These are phyloP conservation scores for Sicyos baderoa DNA, from an alignment of 306 rosid genomes.

Conservation along the genomic window DNA sequence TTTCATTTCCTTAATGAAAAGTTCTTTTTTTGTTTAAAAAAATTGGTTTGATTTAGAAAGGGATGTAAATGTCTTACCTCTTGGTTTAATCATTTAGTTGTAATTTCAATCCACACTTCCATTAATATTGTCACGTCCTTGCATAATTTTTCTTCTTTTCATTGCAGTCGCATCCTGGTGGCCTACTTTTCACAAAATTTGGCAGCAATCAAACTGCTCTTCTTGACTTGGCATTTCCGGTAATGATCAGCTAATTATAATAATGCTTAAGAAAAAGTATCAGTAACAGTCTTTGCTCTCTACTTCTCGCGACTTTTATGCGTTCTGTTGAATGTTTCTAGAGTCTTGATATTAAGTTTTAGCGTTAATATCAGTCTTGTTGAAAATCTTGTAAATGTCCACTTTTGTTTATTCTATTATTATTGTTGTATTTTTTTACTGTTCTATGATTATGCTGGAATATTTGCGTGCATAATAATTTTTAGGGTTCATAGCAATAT, in stretches of 20 bases:
- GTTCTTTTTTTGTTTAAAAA: too few relatives aligned
- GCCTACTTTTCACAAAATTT: slow-evolving; percentile 92
- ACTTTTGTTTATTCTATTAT: not conserved
- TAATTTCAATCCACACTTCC: slow-evolving; percentile 1
- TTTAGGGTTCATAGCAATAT: not conserved
- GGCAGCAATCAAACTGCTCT: slow-evolving; percentile 99
- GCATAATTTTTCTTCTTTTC: slow-evolving; percentile 17
- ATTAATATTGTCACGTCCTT: not conserved
- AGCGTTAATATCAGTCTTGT: not conserved
- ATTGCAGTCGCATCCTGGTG: slow-evolving; percentile 95
- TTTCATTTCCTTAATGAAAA: too few relatives aligned
- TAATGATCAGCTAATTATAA: slow-evolving; percentile 28
- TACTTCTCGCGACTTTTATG: not conserved
- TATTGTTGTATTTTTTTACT: not conserved
- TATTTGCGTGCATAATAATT: not conserved
- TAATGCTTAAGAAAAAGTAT: not conserved
- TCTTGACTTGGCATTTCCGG: slow-evolving; percentile 98
- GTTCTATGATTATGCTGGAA: not conserved
- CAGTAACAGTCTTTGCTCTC: not conserved
- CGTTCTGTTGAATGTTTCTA: not conserved
- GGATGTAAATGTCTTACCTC: not conserved
- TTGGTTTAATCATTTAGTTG: not conserved
- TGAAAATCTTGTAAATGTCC: not conserved
- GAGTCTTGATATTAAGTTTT: not conserved
- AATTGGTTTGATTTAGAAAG: not conserved